phyloP scores from a whole-genome alignment of 345 rosid species.

The Hibiscus mutabilis region DNA sequence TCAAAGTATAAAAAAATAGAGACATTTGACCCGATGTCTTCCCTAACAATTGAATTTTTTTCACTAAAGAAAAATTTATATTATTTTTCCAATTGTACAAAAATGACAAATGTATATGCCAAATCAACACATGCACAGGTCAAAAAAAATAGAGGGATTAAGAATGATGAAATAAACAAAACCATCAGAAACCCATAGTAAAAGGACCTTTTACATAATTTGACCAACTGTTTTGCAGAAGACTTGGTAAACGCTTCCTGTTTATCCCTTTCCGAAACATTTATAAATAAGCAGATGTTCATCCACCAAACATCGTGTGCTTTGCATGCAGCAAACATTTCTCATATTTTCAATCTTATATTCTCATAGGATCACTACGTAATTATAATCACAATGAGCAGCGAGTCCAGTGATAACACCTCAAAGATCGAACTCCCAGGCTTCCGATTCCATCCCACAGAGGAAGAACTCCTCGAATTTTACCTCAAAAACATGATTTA shows the following conservation, averaged over 20 bases:
- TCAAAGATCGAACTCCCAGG: constrained; percentile 65
- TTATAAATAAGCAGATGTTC: background rate
- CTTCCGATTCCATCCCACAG: constrained; percentile 90
- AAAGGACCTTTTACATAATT: too few species aligned
- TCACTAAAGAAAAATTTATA: too few species aligned
- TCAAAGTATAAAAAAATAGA: too few species aligned
- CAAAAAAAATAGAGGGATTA: too few species aligned
- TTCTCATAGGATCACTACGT: background rate
- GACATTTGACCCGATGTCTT: too few species aligned
- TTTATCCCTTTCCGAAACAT: background rate
- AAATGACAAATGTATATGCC: too few species aligned
- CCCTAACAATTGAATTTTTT: too few species aligned
- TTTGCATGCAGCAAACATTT: constrained; percentile 2
- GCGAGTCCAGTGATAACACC: constrained; percentile 19
- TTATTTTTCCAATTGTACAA: too few species aligned
- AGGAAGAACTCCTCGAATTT: constrained; percentile 82
- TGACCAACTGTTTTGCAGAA: too few species aligned
- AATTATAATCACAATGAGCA: background rate
- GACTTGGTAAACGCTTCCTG: background rate
- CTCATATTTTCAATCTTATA: background rate
- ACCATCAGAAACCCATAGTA: too few species aligned
- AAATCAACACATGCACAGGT: too few species aligned
- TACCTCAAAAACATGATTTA: constrained; percentile 67
- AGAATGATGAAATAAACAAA: too few species aligned
- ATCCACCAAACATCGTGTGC: background rate